Evolutionary conservation across 257 asterid species (phyloP), one percentile per base, ranked within the genome.

Genomic region (Jaltomata sinuosa): DNA sequence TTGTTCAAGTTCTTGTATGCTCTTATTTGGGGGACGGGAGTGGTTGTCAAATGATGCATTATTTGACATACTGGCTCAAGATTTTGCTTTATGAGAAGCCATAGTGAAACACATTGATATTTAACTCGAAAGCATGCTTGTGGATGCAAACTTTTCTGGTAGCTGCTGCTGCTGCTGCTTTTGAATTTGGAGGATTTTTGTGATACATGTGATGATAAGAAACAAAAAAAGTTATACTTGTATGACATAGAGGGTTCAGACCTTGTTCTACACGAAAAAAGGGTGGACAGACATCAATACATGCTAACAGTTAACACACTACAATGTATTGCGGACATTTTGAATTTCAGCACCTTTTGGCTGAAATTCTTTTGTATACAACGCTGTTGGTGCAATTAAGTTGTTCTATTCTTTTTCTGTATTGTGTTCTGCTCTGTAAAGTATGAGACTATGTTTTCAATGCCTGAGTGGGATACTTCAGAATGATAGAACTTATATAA

Each of bases 181-280:
- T 49, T 77, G 61, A 49, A 77, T 29, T 49, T 77, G 62, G 82
- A 9, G 45, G 64, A 49, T 77, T 49, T 40, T 49, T 77, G 64
- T 77, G 42, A 49, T 29, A 49, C 57, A 7, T 27, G 82, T 49
- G 82, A 77, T 38, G 79, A 77, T 77, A 8, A 36, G 82, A 77
- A 25, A 77, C 82, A 49, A 77, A 49, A 77, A 77, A 29, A 16
- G 29, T 62, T 68, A 59, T 59, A 45, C 79, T 62, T 84, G 69
- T 80, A 62, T 57, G 83, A 50, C 21, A 22, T 62, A 29, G 42
- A 22, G 71, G 53, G 8, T 38, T 69, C 49, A n/a, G 38, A 85
- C 81, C 65, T 80, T 68, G 82, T 80, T 80, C 82, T 84, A 79
- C 83, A 80, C 18, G 19, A 84, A 76, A 68, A 62, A 62, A 52